A percentile compares a stretch with the other conserved stretches of the same genome.
These are phyloP conservation scores for Melaleuca quinquenervia DNA, from an alignment of 345 rosid genomes.

Conservation along the genomic window DNA sequence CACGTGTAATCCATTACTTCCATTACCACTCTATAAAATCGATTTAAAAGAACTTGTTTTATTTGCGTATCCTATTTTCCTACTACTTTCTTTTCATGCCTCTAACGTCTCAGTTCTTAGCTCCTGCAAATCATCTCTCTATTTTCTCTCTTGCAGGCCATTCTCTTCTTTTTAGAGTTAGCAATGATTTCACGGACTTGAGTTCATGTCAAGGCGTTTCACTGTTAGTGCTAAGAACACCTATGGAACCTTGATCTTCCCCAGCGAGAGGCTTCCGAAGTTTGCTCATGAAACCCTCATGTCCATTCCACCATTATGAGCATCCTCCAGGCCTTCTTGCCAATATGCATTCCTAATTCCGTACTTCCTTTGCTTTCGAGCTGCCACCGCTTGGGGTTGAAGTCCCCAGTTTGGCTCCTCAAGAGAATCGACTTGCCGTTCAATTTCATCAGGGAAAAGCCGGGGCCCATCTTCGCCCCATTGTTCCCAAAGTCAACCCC, in stretches of 20 bases:
- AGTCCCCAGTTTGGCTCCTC: conserved; percentile 78
- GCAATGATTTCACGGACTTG: no score
- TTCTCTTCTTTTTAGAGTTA: no score
- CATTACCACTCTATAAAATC: no score
- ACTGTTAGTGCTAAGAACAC: neutral
- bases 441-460: conserved; percentile 58
- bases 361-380: no score
- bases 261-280: conserved; percentile 69
- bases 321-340: conserved; percentile 30
- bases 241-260: conserved; percentile 32
- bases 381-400: conserved; percentile 77
- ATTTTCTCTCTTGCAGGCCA: neutral
- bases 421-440: conserved; percentile 51
- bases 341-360: conserved; percentile 4
- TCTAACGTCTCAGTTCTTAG: neutral
- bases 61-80: no score
- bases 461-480: conserved; percentile 32
- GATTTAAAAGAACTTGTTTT: no score
- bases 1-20: no score
- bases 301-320: conserved; percentile 30
- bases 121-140: neutral
- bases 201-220: no score
- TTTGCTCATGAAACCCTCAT: conserved; percentile 74
- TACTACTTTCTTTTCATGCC: neutral
- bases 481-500: neutral